Conservation (phyloP, 2,329 filamentous ascomycete genomes). For the Tolypocladium cylindrosporum region DNA sequence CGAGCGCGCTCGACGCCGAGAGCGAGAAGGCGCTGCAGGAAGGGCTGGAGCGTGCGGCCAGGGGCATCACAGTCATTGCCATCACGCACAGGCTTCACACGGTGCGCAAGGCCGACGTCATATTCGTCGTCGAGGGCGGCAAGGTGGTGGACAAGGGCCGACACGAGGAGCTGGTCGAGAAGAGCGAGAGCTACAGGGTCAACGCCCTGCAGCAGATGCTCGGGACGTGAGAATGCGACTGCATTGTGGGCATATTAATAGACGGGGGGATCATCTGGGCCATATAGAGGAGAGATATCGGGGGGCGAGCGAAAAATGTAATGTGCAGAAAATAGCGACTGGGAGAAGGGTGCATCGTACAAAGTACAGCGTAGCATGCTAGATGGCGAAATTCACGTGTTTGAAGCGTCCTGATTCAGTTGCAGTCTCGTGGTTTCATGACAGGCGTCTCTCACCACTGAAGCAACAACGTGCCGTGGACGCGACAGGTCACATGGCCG, state of each 20-base stretch:
- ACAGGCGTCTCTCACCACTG: not conserved
- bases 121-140: constrained; percentile 46
- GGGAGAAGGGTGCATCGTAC: not conserved
- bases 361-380: not conserved
- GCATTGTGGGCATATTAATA: not conserved
- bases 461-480: not conserved
- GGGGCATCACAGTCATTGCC: constrained; percentile 45
- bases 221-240: not conserved
- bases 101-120: constrained; percentile 45
- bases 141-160: constrained; percentile 39
- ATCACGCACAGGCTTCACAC: constrained; percentile 50
- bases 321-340: not conserved
- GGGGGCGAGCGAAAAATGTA: not conserved
- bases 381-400: not conserved
- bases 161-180: constrained; percentile 43
- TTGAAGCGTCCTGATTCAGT: not conserved
- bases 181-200: constrained; percentile 40
- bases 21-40: constrained; percentile 57
- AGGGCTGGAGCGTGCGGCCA: constrained; percentile 48
- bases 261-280: not conserved
- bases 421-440: not conserved
- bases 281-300: not conserved
- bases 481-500: not conserved
- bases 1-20: constrained; percentile 64
- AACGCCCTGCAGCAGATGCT: constrained; percentile 43